These are phyloP conservation scores for Debaryomyces subglobosus DNA, from an alignment of 1,139 yeast species.

Conservation along the genomic window DNA sequence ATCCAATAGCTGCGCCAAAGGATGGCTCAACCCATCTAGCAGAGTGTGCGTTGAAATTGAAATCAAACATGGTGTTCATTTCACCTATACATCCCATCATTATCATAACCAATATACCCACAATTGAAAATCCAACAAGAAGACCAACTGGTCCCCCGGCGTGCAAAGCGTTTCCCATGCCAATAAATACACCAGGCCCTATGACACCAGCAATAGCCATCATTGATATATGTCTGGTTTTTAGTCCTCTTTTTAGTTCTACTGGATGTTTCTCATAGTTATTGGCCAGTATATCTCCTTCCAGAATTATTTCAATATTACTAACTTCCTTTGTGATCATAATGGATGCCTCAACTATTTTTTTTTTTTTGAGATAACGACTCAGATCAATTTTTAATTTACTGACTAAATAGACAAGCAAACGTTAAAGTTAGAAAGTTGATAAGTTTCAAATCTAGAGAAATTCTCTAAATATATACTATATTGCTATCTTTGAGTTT, in stretches of 20 bases:
- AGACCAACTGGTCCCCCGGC: slow-evolving; percentile 10
- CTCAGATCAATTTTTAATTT: no score
- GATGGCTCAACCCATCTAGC: no score
- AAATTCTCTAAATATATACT: background rate
- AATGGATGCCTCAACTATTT: background rate
- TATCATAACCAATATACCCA: slow-evolving; percentile 19
- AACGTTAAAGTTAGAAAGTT: background rate
- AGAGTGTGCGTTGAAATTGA: slow-evolving; percentile 9
- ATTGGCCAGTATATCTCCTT: background rate
- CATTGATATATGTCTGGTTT: slow-evolving; percentile 25
- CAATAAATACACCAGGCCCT: slow-evolving; percentile 28
- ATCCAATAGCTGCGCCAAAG: no score
- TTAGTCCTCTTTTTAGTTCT: slow-evolving; percentile 15
- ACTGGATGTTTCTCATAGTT: background rate
- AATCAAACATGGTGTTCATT: slow-evolving; percentile 14
- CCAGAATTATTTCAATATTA: background rate
- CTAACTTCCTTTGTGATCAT: background rate
- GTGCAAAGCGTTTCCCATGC: slow-evolving; percentile 20
- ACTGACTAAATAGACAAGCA: no score
- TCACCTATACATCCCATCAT: slow-evolving; percentile 22
- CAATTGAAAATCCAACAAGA: slow-evolving; percentile 9
- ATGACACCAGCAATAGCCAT: slow-evolving; percentile 15
- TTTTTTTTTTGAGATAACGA: background rate
- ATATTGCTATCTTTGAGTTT: background rate
- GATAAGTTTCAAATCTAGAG: background rate